A percentile compares a stretch with the other conserved stretches of the same genome.
Evolutionary conservation across 2,329 filamentous ascomycete species (phyloP).

Genomic region (Cercospora beticola): DNA sequence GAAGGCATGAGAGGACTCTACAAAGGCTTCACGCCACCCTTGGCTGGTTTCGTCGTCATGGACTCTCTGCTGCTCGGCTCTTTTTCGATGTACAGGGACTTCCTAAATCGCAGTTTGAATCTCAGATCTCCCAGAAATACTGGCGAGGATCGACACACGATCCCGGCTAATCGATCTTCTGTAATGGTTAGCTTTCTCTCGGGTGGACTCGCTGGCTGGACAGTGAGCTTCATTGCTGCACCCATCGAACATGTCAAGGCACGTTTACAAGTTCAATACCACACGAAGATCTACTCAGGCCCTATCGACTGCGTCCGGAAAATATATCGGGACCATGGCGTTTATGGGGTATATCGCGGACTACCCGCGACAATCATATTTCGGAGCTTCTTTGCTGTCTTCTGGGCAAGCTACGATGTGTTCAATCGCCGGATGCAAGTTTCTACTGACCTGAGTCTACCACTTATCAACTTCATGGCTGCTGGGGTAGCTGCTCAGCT

Average conservation of each 20-base stretch:
- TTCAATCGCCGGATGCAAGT: not conserved
- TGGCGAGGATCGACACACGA: not conserved
- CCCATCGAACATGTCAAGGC: conserved; percentile 95
- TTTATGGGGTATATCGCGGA: not conserved
- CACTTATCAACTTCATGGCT: not conserved
- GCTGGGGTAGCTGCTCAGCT: not conserved
- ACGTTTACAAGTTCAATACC: conserved; percentile 68
- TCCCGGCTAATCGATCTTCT: not conserved
- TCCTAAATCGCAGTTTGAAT: not conserved
- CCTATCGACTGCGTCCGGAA: not conserved
- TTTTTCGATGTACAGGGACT: not conserved
- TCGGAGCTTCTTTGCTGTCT: not conserved
- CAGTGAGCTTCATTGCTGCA: conserved; percentile 87
- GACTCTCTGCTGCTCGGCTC: not conserved
- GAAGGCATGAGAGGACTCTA: not conserved
- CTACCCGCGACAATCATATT: not conserved
- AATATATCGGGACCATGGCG: not conserved
- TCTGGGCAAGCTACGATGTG: not conserved
- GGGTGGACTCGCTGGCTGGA: conserved; percentile 81
- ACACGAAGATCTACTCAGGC: not conserved
- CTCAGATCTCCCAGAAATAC: not conserved
- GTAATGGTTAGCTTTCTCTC: conserved; percentile 54
- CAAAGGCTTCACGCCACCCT: not conserved
- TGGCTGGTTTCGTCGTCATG: not conserved
- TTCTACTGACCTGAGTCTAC: not conserved